Base-by-base conservation (phyloP, 2,329 filamentous ascomycete species). In the Ilyonectria robusta region DNA sequence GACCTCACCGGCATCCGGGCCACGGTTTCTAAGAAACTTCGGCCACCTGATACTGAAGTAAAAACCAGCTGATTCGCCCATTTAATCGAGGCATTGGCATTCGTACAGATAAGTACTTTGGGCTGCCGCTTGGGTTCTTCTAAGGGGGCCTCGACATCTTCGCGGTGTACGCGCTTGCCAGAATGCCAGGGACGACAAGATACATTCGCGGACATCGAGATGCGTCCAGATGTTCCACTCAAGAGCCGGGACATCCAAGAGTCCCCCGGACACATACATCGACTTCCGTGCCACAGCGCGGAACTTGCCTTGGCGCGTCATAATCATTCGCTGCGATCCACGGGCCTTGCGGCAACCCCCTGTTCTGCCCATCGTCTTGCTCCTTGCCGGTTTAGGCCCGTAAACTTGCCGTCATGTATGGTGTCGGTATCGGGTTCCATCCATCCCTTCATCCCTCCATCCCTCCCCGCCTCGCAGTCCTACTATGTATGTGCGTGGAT, bases 291-390 rank as follows among this genome's bases (percentile, higher is more conserved):
- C n/a, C 42, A 19, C 17, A 17, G 46, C 50, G 21, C 23, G 8
- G 47, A 46, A 37, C 50, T 60, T 60, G 42, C 40, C 56, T 50
- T 35, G 33, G 33, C n/a, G 33, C 21, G 8, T 42, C 44, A 17
- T 17, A 37, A 17, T 23, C 57, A 44, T 57, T 42, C 48, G 59
- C 42, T 56, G 19, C 31, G 9, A 23, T 31, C 19, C 47, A 23
- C 59, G 60, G 54, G 48, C 44, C 48, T 50, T 42, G 53, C 35
- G 17, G 35, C 51, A 23, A 33, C 26, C 53, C 37, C 61, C 48
- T 29, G 40, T 47, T 42, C 50, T 59, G 17, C 46, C 31, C 56
- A 59, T 44, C 42, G 13, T 26, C 42, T 35, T 33, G 15, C 29
- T 44, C 47, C n/a, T 26, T 29, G 33, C n/a, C 48, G n/a, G 19